Percentiles rank a stretch among this genome's conserved stretches.
These are phyloP conservation scores for Berberis vulgaris DNA, from an alignment of 164 flowering plant genomes.

Conservation along the genomic window DNA sequence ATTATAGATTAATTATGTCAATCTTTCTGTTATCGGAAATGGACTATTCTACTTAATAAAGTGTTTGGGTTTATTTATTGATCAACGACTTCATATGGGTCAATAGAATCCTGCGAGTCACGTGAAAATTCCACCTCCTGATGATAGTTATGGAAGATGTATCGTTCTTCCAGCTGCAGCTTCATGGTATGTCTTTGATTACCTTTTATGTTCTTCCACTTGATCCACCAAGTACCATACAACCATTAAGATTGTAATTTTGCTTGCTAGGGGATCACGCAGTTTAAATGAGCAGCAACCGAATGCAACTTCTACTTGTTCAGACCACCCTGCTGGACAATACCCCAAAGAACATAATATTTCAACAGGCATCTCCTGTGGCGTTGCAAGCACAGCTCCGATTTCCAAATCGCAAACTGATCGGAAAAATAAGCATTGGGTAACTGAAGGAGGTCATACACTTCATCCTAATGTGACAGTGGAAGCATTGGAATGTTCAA, in stretches of 20 bases:
- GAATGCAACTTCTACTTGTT: conserved; percentile 21
- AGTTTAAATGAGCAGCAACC: conserved; percentile 33
- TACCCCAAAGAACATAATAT: conserved; percentile 32
- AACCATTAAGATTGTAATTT: neutral
- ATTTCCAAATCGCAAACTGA: conserved; percentile 27
- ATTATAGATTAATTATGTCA: no score
- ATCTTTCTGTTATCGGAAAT: no score
- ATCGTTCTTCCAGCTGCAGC: conserved; percentile 80
- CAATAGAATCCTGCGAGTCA: conserved; percentile 37
- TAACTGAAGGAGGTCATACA: conserved; percentile 25
- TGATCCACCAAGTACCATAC: neutral
- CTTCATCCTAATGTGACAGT: conserved; percentile 18
- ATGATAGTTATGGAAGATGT: conserved; percentile 20
- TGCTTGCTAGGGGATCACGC: conserved; percentile 61
- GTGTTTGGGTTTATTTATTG: neutral
- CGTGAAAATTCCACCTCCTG: conserved; percentile 57
- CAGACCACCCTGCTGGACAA: conserved; percentile 39
- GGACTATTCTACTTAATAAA: no score
- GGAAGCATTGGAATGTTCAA: conserved; percentile 21
- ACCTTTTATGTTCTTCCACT: neutral
- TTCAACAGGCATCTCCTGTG: conserved; percentile 23
- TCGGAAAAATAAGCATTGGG: conserved; percentile 29
- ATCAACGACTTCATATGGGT: neutral
- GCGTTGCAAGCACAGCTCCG: conserved; percentile 25
- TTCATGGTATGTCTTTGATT: conserved; percentile 47